Base-by-base conservation (phyloP, 257 asterid species). In the Solanum chiquidenum region DNA sequence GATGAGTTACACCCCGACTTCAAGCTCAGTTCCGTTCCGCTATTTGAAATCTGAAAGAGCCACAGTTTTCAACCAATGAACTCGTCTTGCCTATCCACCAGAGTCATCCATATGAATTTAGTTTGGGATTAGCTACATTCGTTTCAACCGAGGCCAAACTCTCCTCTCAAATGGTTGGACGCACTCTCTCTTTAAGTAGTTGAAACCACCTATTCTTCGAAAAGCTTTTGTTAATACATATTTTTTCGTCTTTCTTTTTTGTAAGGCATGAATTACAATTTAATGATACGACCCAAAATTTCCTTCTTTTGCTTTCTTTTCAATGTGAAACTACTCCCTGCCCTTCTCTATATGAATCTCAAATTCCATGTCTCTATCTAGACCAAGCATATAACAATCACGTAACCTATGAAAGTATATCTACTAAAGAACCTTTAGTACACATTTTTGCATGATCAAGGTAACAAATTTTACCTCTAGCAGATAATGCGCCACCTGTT, bases 401-500 rank as follows among this genome's bases (percentile, higher is more conserved):
- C 27, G 16, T 71, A 73, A 76, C 12, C 38, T 16, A 16, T 16
- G 29, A 62, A 60, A 31, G 72, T 23, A 80, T 46, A 80, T 80
- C 66, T 46, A 80, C 29, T 16, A 9, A 46, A 49, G 42, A 46
- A 46, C n/a, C 68, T 4, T 46, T 27, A 8, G 40, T 2, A 79
- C 29, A 46, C 9, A 31, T 8, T 49, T 73, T 52, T 40, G 71
- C 23, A 13, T 23, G 77, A 27, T 52, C 29, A 64, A 40, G 38
- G 55, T 27, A 60, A 34, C 21, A 88, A 60, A 87, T 44, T 69
- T 77, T 94, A 97, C 98, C 98, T 94, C 89, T 91, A 33, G 99
- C 98, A 1, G 99, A 95, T 83, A 95, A 86, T 68, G 96, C 75
- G 34, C 98, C 98, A 77, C 99, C 98, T 33, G 99, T 95, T 33